Percentiles rank a stretch among this genome's conserved stretches.
Conservation (phyloP, 352 stramenopile genomes). For the Phytopythium boreale region DNA sequence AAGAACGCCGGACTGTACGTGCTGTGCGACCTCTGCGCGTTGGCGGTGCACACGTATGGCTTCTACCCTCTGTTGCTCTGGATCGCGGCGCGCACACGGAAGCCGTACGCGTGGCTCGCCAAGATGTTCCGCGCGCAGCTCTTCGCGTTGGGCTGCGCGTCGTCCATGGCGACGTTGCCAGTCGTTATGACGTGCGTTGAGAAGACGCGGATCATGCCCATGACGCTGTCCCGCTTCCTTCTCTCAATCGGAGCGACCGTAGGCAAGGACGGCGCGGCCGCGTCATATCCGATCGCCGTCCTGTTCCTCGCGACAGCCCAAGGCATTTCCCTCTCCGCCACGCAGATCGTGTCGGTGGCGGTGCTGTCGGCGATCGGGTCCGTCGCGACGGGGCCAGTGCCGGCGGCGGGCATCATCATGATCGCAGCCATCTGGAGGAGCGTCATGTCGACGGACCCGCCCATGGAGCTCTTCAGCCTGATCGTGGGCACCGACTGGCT, state of each 20-base stretch:
- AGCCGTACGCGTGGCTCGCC: slow-evolving; percentile 42
- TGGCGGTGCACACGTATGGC: slow-evolving; percentile 32
- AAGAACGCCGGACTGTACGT: slow-evolving; percentile 30
- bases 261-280: slow-evolving; percentile 61
- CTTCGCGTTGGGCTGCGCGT: slow-evolving; percentile 71
- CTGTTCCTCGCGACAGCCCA: slow-evolving; percentile 60
- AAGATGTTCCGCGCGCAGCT: slow-evolving; percentile 58
- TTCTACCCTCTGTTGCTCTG: slow-evolving; percentile 43
- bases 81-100: slow-evolving; percentile 35
- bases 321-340: slow-evolving; percentile 2
- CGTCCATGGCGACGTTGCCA: slow-evolving; percentile 68
- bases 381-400: slow-evolving; percentile 59
- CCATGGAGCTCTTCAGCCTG: slow-evolving; percentile 49
- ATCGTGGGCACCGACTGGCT: slow-evolving; percentile 63
- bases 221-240: slow-evolving; percentile 48
- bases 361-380: slow-evolving; percentile 57
- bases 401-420: slow-evolving; percentile 61
- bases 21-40: slow-evolving; percentile 36
- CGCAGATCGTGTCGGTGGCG: slow-evolving; percentile 31
- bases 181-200: slow-evolving; percentile 60
- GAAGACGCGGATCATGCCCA: slow-evolving; percentile 44
- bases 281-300: slow-evolving; percentile 65
- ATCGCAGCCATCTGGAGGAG: slow-evolving; percentile 70
- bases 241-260: slow-evolving; percentile 57
- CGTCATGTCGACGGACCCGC: slow-evolving; percentile 32